phyloP scores from a whole-genome alignment of 1,284 basidiomycete species.

The Tausonia pullulans region DNA sequence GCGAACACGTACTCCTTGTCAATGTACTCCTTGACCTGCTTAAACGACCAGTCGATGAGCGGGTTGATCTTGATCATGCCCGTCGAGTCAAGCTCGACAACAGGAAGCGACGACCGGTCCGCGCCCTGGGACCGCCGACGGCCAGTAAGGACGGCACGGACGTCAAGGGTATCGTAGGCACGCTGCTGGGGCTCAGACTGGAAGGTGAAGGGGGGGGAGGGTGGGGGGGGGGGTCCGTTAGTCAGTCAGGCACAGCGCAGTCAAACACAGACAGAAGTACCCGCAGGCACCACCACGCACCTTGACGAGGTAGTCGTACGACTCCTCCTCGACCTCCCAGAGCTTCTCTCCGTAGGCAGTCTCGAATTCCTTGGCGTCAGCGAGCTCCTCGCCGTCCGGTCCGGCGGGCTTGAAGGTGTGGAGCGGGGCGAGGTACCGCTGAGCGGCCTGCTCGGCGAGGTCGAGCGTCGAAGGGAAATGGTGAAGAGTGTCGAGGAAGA shows the following conservation, averaged over 20 bases:
- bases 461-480: conserved; percentile 90
- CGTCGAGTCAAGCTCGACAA: conserved; percentile 82
- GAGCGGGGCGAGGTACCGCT: conserved; percentile 61
- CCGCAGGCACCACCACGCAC: conserved; percentile 34
- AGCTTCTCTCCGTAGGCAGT: conserved; percentile 64
- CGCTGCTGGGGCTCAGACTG: conserved; percentile 87
- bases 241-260: neutral
- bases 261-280: neutral
- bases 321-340: conserved; percentile 81
- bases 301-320: conserved; percentile 90
- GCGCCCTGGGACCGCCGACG: conserved; percentile 84
- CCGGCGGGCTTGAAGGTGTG: conserved; percentile 70
- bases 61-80: conserved; percentile 94
- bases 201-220: neutral
- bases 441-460: conserved; percentile 67
- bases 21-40: conserved; percentile 75
- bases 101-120: conserved; percentile 67
- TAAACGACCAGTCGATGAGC: conserved; percentile 79
- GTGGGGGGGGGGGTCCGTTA: neutral
- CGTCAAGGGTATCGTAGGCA: conserved; percentile 70
- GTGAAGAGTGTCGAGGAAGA: conserved; percentile 93
- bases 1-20: conserved; percentile 46
- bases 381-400: conserved; percentile 35
- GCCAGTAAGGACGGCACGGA: conserved; percentile 86
- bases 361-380: conserved; percentile 65